A percentile compares a stretch with the other conserved stretches of the same genome.
These are phyloP conservation scores for Tanacetum coccineum DNA, from an alignment of 129 eudicot species.

Conservation along the genomic window DNA sequence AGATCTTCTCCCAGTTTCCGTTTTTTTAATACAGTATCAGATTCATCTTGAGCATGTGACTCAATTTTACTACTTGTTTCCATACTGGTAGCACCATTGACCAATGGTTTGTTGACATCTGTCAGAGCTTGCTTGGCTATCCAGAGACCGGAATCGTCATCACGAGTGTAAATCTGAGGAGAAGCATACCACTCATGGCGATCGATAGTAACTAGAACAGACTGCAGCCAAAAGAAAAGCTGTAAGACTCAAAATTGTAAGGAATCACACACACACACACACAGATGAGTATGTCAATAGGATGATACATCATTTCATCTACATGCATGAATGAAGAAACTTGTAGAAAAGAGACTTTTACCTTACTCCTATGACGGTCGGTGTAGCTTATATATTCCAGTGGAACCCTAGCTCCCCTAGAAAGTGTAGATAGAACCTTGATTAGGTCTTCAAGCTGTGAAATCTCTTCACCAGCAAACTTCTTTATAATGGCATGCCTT, in stretches of 20 bases:
- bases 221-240: constrained; percentile 44
- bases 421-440: constrained; percentile 62
- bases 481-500: constrained; percentile 89
- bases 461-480: constrained; percentile 76
- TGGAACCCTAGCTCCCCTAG: constrained; percentile 86
- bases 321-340: no score
- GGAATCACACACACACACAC: no score
- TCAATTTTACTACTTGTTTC: no score
- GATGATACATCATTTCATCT: no score
- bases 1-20: constrained; percentile 55
- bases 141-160: constrained; percentile 84
- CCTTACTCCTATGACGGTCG: constrained; percentile 93
- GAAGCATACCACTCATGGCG: constrained; percentile 96
- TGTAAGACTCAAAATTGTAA: no score
- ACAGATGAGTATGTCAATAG: no score
- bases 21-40: constrained; percentile 59
- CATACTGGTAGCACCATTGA: no score
- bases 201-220: constrained; percentile 86
- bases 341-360: constrained; percentile 16
- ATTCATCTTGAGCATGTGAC: constrained; percentile 33
- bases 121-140: constrained; percentile 48
- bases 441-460: constrained; percentile 67
- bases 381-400: constrained; percentile 70
- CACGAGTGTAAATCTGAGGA: constrained; percentile 81
- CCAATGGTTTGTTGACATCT: constrained; percentile 28